Conservation (phyloP, 1,284 basidiomycete species). For the Trichosporon faecale region DNA sequence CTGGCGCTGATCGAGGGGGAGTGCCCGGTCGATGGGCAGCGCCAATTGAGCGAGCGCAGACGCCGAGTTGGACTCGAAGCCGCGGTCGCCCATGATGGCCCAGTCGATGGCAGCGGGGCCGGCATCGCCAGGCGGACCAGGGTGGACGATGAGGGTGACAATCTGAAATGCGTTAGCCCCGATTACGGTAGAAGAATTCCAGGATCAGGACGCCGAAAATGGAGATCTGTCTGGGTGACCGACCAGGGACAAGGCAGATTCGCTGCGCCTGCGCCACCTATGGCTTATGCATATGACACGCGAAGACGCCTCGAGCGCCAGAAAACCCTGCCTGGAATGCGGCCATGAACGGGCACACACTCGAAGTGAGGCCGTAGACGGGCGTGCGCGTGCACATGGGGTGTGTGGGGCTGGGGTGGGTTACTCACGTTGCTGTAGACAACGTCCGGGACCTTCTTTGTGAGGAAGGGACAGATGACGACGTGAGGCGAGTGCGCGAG, state of each 20-base stretch:
- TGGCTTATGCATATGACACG: not conserved
- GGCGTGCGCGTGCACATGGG: not conserved
- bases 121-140: constrained; percentile 55
- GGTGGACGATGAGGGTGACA: constrained; percentile 55
- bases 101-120: constrained; percentile 56
- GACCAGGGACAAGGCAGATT: not conserved
- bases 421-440: constrained; percentile 45
- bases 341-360: not conserved
- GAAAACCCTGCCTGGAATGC: not conserved
- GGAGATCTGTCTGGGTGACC: not conserved
- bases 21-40: constrained; percentile 26
- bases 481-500: constrained; percentile 50
- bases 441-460: constrained; percentile 51
- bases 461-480: constrained; percentile 55
- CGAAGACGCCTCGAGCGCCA: not conserved
- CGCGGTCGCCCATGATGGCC: constrained; percentile 54
- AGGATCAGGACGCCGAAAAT: not conserved
- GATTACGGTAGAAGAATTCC: not conserved
- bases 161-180: constrained; percentile 32
- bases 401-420: not conserved
- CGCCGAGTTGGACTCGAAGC: constrained; percentile 39
- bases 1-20: constrained; percentile 26
- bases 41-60: constrained; percentile 42
- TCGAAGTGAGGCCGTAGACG: not conserved
- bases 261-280: not conserved